These are phyloP conservation scores for Forsythia suspensa DNA, from an alignment of 257 asterid species.

Conservation along the genomic window DNA sequence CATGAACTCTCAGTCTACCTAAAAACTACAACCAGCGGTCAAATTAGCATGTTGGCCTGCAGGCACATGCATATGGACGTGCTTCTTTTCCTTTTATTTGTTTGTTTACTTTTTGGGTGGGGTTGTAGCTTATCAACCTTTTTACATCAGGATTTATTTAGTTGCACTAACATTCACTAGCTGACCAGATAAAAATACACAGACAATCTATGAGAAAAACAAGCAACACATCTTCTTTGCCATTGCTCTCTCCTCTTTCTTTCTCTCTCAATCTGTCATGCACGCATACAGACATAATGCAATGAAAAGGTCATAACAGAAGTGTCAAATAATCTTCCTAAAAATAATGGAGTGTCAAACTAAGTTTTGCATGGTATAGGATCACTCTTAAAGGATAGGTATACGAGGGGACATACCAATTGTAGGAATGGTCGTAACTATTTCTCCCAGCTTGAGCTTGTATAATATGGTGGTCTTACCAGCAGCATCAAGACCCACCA, in stretches of 20 bases:
- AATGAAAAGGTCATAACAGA: neutral
- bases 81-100: neutral
- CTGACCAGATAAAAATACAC: neutral
- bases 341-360: neutral
- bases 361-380: neutral
- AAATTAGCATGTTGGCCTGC: neutral
- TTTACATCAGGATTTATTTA: neutral
- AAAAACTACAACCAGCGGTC: neutral
- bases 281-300: neutral
- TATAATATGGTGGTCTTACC: conserved; percentile 85
- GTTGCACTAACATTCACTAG: neutral
- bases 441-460: conserved; percentile 84
- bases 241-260: neutral
- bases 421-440: conserved; percentile 76
- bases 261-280: neutral
- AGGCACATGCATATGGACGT: neutral
- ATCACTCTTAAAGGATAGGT: neutral
- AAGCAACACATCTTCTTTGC: neutral
- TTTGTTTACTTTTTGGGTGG: neutral
- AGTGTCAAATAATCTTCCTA: neutral
- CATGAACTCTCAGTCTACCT: neutral
- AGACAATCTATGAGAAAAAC: neutral
- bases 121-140: neutral
- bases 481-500: conserved; percentile 90
- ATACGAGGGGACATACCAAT: conserved; percentile 51